Percentiles rank a stretch among this genome's conserved stretches.
Conservation (phyloP, 2,329 filamentous ascomycete species). For the Diaporthe helianthi region DNA sequence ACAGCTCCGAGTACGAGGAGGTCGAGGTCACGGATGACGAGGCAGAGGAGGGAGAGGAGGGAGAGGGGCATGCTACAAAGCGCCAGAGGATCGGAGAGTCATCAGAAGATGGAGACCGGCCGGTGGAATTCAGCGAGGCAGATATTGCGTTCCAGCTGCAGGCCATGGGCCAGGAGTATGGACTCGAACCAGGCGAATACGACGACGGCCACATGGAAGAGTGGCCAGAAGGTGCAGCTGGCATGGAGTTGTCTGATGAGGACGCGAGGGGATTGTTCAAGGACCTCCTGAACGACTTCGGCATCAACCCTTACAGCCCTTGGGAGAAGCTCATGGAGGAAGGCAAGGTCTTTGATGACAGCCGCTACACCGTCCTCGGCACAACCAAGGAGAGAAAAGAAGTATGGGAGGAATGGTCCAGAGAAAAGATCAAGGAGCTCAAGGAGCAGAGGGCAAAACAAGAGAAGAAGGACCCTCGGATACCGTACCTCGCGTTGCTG, state of each 20-base stretch:
- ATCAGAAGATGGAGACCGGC: conserved; percentile 48
- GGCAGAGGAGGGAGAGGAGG: conserved; percentile 59
- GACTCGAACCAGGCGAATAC: conserved; percentile 78
- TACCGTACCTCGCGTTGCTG: conserved; percentile 83
- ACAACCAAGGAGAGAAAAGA: conserved; percentile 85
- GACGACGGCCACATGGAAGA: conserved; percentile 67
- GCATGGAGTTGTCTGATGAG: conserved; percentile 72
- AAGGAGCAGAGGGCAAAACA: conserved; percentile 76
- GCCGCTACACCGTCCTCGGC: conserved; percentile 81
- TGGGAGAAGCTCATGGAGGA: conserved; percentile 93
- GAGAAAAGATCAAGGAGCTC: conserved; percentile 75
- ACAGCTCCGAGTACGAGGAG: conserved; percentile 80
- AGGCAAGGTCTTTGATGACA: conserved; percentile 81
- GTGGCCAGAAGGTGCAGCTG: conserved; percentile 76
- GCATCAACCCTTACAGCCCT: conserved; percentile 84
- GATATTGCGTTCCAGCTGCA: conserved; percentile 93
- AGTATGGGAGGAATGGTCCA: conserved; percentile 84
- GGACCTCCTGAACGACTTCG: conserved; percentile 82
- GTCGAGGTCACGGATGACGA: conserved; percentile 70
- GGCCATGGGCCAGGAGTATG: conserved; percentile 87
- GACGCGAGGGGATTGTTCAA: conserved; percentile 83
- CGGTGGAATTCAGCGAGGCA: conserved; percentile 87
- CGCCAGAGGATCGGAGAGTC: conserved; percentile 54
- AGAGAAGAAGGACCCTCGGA: conserved; percentile 81
- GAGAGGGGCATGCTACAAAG: conserved; percentile 55